A percentile compares a stretch with the other conserved stretches of the same genome.
phyloP scores from a whole-genome alignment of 2,329 filamentous ascomycete genomes.

The Cladosporium sp. region DNA sequence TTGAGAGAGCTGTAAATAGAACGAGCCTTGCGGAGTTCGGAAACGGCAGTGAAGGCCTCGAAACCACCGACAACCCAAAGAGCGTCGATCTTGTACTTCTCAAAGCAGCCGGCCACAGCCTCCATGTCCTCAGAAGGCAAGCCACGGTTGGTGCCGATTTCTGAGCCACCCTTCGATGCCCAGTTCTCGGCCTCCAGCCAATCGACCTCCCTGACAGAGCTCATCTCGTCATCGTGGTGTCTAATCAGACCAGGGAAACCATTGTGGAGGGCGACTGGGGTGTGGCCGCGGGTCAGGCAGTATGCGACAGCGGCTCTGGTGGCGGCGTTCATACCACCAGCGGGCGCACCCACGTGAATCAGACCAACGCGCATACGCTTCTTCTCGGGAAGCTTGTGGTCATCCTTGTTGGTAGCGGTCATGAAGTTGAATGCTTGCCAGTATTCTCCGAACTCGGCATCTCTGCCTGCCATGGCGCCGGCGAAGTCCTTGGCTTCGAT shows the following conservation, averaged over 20 bases:
- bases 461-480: conserved; percentile 81
- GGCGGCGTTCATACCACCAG: conserved; percentile 97
- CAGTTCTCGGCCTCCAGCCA: conserved; percentile 95
- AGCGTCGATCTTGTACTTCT: conserved; percentile 84
- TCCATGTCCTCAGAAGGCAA: conserved; percentile 86
- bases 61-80: conserved; percentile 90
- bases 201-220: conserved; percentile 79
- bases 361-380: conserved; percentile 93
- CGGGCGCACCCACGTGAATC: conserved; percentile 93
- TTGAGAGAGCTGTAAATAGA: conserved; percentile 79
- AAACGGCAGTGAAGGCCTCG: conserved; percentile 90
- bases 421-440: conserved; percentile 89
- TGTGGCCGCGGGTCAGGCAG: conserved; percentile 88
- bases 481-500: conserved; percentile 86
- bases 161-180: conserved; percentile 95
- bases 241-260: conserved; percentile 92
- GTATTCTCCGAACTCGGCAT: conserved; percentile 92
- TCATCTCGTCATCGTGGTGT: conserved; percentile 78
- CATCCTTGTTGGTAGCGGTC: conserved; percentile 74
- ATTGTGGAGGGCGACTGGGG: conserved; percentile 89
- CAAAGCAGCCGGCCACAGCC: conserved; percentile 77
- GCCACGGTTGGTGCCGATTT: conserved; percentile 96
- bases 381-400: conserved; percentile 65
- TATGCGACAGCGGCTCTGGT: conserved; percentile 91
- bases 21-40: conserved; percentile 79